Base-by-base conservation (phyloP, 148 eudicot species). In the Rheum nobile region DNA sequence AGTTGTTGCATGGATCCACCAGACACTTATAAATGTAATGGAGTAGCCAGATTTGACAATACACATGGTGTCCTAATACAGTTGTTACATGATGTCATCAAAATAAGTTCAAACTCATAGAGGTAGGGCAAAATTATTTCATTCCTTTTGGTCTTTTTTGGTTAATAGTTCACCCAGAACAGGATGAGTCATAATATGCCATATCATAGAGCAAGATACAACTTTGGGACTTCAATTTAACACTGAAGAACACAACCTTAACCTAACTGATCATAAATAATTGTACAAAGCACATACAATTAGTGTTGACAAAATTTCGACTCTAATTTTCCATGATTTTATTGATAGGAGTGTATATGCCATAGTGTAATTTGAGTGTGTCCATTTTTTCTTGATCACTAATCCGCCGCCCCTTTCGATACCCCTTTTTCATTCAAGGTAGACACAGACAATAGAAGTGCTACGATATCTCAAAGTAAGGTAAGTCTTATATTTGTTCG, bases 141-240 rank as follows among this genome's bases (percentile, higher is more conserved):
- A 71, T 82, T 91, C 97, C 97, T 90, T 87, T 74, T 88, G 91
- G 79, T 95, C 99, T 78, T 91, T 96, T 67, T 88, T 92, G 69
- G 83, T 82, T 75, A 92, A 72, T 68, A 95, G 92, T 46, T 87
- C 97, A 75, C 84, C 67, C 75, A 95, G 92, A 77, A 87, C 92
- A 77, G 99, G 99, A 81, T 95, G 99, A 77, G 96, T 90, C 86
- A 95, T 43, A 77, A 95, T 87, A 97, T 95, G 83, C 82, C 85
- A 34, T 24, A 77, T 29, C n/a, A 75, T 5, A 77, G 63, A 43
- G 2, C 17, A 65, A 70, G 39, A 67, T 69, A 39, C 10, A 47
- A 13, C 1, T 29, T 38, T 4, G 4, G 52, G 43, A 52, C 31
- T 13, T 34, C 52, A 52, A 47, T 21, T 68, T 14, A 22, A 22